Percentiles rank a stretch among this genome's conserved stretches.
Evolutionary conservation across 73 alveolate genomes (phyloP).

Genomic region (Uronychia binucleata): DNA sequence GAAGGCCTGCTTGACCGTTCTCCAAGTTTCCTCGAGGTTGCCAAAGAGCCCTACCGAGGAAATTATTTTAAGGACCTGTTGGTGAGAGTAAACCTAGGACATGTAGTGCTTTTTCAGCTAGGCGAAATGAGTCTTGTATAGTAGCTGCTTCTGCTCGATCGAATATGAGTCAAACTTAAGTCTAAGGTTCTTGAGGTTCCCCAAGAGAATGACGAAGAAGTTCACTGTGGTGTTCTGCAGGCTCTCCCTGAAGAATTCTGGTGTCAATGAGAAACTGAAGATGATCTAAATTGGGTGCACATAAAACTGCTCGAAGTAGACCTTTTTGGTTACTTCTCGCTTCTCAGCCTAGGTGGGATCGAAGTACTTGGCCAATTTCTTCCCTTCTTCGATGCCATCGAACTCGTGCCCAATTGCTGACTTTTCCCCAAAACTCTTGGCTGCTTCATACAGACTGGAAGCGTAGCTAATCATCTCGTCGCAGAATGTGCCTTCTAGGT

Average conservation of each 20-base stretch:
- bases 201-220: slow-evolving; percentile 23
- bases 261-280: slow-evolving; percentile 23
- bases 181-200: slow-evolving; percentile 31
- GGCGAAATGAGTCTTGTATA: slow-evolving; percentile 5
- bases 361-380: slow-evolving; percentile 7
- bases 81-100: slow-evolving; percentile 28
- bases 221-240: slow-evolving; percentile 39
- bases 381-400: slow-evolving; percentile 25
- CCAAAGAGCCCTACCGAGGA: slow-evolving; percentile 48
- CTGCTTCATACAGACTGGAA: background rate
- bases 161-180: slow-evolving; percentile 16
- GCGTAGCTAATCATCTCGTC: slow-evolving; percentile 25
- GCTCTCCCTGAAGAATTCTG: slow-evolving; percentile 32
- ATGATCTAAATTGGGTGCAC: slow-evolving; percentile 16
- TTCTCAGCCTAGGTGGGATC: slow-evolving; percentile 3
- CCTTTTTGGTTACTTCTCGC: slow-evolving; percentile 7
- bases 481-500: slow-evolving; percentile 34
- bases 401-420: background rate
- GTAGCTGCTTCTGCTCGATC: slow-evolving; percentile 21
- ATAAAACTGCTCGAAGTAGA: slow-evolving; percentile 37
- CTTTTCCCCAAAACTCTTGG: slow-evolving; percentile 2
- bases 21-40: slow-evolving; percentile 29
- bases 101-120: slow-evolving; percentile 36
- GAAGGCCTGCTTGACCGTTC: slow-evolving; percentile 16
- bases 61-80: slow-evolving; percentile 21